phyloP scores from a whole-genome alignment of 306 rosid genomes.

The Lotus japonicus region DNA sequence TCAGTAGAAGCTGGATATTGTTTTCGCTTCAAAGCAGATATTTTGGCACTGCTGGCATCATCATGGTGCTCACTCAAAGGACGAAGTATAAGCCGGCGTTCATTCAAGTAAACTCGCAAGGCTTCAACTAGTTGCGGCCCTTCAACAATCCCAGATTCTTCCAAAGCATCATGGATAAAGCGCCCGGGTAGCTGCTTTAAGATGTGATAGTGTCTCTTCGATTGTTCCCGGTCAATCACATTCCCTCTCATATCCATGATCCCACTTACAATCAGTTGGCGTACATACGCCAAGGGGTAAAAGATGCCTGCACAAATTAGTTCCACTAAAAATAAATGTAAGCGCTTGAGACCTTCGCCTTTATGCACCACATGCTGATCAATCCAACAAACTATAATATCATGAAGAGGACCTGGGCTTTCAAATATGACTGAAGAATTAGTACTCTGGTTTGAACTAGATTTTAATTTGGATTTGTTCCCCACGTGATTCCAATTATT shows the following conservation, averaged over 20 bases:
- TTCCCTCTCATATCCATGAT: slow-evolving; percentile 62
- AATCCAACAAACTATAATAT: slow-evolving; percentile 92
- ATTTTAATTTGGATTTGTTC: slow-evolving; percentile 31
- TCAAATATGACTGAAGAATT: slow-evolving; percentile 48
- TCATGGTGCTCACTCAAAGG: slow-evolving; percentile 31
- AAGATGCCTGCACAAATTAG: slow-evolving; percentile 74
- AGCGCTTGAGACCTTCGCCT: slow-evolving; percentile 75
- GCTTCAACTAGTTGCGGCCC: slow-evolving; percentile 57
- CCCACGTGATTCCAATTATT: slow-evolving; percentile 27
- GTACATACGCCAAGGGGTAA: slow-evolving; percentile 81
- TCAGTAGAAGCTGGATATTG: slow-evolving; percentile 32
- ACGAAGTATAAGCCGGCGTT: slow-evolving; percentile 68
- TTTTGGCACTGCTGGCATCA: slow-evolving; percentile 24
- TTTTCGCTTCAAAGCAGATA: slow-evolving; percentile 38
- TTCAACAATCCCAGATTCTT: slow-evolving; percentile 58
- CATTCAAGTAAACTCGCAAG: slow-evolving; percentile 59
- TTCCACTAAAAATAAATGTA: slow-evolving; percentile 73
- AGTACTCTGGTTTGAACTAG: slow-evolving; percentile 29
- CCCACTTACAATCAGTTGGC: slow-evolving; percentile 92
- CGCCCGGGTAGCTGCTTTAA: slow-evolving; percentile 69
- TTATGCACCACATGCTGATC: slow-evolving; percentile 85
- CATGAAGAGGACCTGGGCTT: slow-evolving; percentile 93
- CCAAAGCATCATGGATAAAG: slow-evolving; percentile 52
- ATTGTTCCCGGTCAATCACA: slow-evolving; percentile 47
- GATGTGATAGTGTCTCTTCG: slow-evolving; percentile 59